Evolutionary conservation across 2,329 filamentous ascomycete species (phyloP).

Genomic region (Blastomyces silverae): DNA sequence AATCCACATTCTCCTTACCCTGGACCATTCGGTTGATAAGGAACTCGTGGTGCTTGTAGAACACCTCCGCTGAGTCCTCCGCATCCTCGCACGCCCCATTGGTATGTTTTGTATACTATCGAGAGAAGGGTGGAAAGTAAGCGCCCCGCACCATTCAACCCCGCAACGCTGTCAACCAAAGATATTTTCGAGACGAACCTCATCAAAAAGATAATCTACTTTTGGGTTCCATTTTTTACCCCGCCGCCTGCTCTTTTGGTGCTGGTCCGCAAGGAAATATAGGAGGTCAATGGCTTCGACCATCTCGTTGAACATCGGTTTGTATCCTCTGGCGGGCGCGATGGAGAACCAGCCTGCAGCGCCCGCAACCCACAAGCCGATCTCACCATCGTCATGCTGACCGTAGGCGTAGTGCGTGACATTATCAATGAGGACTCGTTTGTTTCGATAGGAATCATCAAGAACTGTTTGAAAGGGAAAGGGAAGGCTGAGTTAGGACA

Average conservation of each 20-base stretch:
- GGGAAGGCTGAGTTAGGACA: slow-evolving; percentile 11
- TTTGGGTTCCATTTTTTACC: slow-evolving; percentile 32
- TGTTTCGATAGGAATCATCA: slow-evolving; percentile 36
- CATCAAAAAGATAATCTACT: slow-evolving; percentile 37
- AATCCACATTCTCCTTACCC: slow-evolving; percentile 41
- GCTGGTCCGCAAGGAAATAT: slow-evolving; percentile 56
- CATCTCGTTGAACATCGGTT: slow-evolving; percentile 50
- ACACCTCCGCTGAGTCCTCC: slow-evolving; percentile 43
- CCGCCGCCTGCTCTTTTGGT: slow-evolving; percentile 38
- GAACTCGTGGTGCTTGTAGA: slow-evolving; percentile 42
- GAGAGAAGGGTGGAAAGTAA: slow-evolving; percentile 3
- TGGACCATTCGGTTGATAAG: slow-evolving; percentile 45
- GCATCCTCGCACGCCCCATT: slow-evolving; percentile 39
- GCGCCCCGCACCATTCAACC: slow-evolving; percentile 3
- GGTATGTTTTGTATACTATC: slow-evolving; percentile 40
- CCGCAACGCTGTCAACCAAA: not conserved
- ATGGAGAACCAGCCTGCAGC: slow-evolving; percentile 58
- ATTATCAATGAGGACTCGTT: slow-evolving; percentile 44
- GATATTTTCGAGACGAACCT: slow-evolving; percentile 28
- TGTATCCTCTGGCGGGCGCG: slow-evolving; percentile 48
- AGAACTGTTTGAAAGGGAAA: slow-evolving; percentile 30
- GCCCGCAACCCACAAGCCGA: slow-evolving; percentile 56
- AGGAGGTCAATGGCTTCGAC: slow-evolving; percentile 53
- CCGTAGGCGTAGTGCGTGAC: slow-evolving; percentile 47
- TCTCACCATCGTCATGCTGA: slow-evolving; percentile 49